Evolutionary conservation across 768 basidiomycete genomes (phyloP), one percentile per base, ranked within the genome.

Genomic region (Suillus spraguei): DNA sequence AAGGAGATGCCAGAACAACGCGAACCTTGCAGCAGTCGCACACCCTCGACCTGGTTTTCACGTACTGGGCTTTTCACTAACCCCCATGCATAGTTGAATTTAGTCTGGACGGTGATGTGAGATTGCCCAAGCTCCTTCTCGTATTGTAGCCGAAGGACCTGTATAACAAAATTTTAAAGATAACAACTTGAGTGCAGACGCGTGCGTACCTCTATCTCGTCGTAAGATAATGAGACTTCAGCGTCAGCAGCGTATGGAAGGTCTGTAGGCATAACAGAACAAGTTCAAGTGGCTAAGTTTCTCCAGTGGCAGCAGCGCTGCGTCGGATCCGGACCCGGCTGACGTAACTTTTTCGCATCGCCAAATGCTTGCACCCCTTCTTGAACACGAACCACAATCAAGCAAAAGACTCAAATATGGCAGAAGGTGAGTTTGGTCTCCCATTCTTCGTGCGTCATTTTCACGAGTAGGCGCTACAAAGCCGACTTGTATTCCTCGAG

Each of bases 81-180:
- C 3, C 97, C 97, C 97, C 97, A 97, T 46, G 94, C 87, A 76
- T 91, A 96, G 80, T 99, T 99, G 82, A 99, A 99, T 75, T 94
- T 96, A 46, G 95, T 97, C 79, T 99, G 97, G 8, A 90, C 85
- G 11, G 94, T 94, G 63, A 97, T 85, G 76, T 97, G 95, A 58
- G 87, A 83, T 66, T 94, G 89, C 0, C 85, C 81, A 22, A 87
- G 80, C 74, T 99, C 97, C 76, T 89, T 94, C 82, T 94, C 86
- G 78, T 97, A 96, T 72, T 99, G 96, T 63, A 83, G 70, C 63
- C 89, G 81, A 49, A 98, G 80, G 5, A 98, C 95, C 95, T 97
- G 69, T 9, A 41, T 20, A 24, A 42, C 46, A 64, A 49, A 41
- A 33, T 49, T 55, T 41, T n/a, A 60, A 13, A 33, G 50, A 22